Base-by-base conservation (phyloP, 2,329 filamentous ascomycete species). In the Knoxdaviesia proteae region DNA sequence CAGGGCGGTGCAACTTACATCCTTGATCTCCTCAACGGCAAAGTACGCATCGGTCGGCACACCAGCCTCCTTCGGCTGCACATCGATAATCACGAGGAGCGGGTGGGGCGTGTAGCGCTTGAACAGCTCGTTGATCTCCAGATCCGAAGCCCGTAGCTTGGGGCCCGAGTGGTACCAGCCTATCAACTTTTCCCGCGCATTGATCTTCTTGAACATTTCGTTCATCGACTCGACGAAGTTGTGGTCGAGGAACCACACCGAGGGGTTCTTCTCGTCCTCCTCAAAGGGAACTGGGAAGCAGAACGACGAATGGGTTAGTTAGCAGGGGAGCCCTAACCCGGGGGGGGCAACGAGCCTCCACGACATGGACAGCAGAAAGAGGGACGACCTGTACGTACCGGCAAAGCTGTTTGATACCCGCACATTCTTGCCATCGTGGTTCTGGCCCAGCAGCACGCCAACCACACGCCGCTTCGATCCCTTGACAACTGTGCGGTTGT, bases 141-240 rank as follows among this genome's bases (percentile, higher is more conserved):
- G 67, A 68, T 98, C 90, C 39, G 90, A 94, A 44, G 87, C 88
- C 57, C 90, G 78, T 55, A 98, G 71, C 70, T 96, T 98, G 36
- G 90, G 90, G 37, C 90, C 90, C 20, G 90, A 93, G 64, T 98
- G 90, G 63, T 98, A 98, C 90, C 90, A 98, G 56, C 90, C 90
- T 71, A 98, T 92, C 60, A 98, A 73, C 76, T 96, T 96, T 68
- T 98, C 90, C 49, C 84, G 72, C 47, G 90, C 90, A 67, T 98
- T 98, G 70, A 98, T 87, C 67, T 96, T 96, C 71, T 98, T 98
- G 74, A 98, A 98, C 90, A 98, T 98, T 62, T 96, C 90, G 65
- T 90, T 93, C 90, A 98, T 98, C 53, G 80, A 84, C 64, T 98
- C 90, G 61, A 98, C 83, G 56, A 94, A 98, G 72, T 96, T 96